A percentile compares a stretch with the other conserved stretches of the same genome.
Evolutionary conservation across 179 eudicot species (phyloP).

Genomic region (Silene coronaria): DNA sequence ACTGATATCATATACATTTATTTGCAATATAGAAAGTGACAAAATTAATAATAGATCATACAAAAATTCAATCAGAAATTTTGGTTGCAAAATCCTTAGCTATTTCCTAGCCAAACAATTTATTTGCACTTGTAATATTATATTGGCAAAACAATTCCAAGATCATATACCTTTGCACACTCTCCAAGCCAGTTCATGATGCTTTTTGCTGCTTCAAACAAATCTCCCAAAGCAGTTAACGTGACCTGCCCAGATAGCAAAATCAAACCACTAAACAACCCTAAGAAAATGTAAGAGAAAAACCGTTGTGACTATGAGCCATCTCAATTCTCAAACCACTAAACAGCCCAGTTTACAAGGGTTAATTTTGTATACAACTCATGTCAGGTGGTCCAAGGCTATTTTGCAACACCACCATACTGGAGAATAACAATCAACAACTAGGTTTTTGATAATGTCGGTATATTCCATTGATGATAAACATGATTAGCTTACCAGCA

Average conservation of each 20-base stretch:
- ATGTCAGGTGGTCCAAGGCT: no score
- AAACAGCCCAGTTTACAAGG: not conserved
- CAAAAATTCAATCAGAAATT: not conserved
- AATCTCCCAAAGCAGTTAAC: slow-evolving; percentile 77
- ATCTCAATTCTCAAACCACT: no score
- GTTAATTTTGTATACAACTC: not conserved
- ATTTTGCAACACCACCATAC: no score
- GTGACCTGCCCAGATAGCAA: slow-evolving; percentile 53
- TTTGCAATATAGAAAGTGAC: no score
- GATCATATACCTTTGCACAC: slow-evolving; percentile 77
- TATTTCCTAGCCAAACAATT: no score
- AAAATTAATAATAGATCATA: no score
- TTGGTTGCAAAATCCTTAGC: not conserved
- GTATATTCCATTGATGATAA: no score
- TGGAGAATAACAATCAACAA: no score
- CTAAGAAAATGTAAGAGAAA: not conserved
- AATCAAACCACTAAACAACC: slow-evolving; percentile 9
- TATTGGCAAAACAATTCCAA: not conserved
- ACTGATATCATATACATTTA: no score
- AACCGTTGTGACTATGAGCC: not conserved
- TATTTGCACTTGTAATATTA: no score
- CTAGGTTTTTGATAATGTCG: no score
- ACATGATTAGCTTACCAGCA: no score
- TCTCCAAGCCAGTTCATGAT: slow-evolving; percentile 99
- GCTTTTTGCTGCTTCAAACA: slow-evolving; percentile 90